Evolutionary conservation across 495 filamentous ascomycete species (phyloP), one percentile per base, ranked within the genome.

Genomic region (Penicillium angulare): DNA sequence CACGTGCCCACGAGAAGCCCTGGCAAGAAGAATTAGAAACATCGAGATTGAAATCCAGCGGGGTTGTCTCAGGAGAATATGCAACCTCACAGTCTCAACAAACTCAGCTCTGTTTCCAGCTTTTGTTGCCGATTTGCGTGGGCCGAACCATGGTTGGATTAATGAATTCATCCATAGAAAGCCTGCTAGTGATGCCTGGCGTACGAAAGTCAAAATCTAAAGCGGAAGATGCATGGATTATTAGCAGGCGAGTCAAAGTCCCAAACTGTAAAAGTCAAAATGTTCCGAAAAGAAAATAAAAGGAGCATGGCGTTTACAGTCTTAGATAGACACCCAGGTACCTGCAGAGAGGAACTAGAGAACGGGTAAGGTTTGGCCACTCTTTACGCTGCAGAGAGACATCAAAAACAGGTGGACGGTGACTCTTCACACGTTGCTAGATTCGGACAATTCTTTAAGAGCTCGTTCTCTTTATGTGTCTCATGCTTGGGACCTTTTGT

Each of bases 401-500:
- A 21, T 21, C 10, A 9, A 8, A 27, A 22, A 17, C 15, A 15
- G 17, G 21, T 15, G 29, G 12, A 20, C 32, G 26, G 43, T 34
- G 12, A 35, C 12, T 31, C 24, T 27, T 41, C 27, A 43, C 26
- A 35, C 16, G 16, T 22, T 38, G 33, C 49, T 20, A 18, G 17
- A n/a, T 41, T 62, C 58, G 61, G 61, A 58, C 51, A 55, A 50
- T 64, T 64, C 33, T 29, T 23, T 15, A 36, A 32, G 38, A 18
- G 35, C 46, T 53, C 35, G 51, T 56, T 53, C 42, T 27, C 34
- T 33, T 55, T 49, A 49, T 52, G 36, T 57, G 39, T 55, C 50
- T 52, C 50, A 56, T 49, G 41, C n/a, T n/a, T n/a, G 27, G 5
- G 27, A 31, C 8, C 8, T 31, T 31, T 9, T 1, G 2, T 31